A percentile compares a stretch with the other conserved stretches of the same genome.
Evolutionary conservation across 2,329 filamentous ascomycete species (phyloP).

Genomic region (Fusarium sp.): DNA sequence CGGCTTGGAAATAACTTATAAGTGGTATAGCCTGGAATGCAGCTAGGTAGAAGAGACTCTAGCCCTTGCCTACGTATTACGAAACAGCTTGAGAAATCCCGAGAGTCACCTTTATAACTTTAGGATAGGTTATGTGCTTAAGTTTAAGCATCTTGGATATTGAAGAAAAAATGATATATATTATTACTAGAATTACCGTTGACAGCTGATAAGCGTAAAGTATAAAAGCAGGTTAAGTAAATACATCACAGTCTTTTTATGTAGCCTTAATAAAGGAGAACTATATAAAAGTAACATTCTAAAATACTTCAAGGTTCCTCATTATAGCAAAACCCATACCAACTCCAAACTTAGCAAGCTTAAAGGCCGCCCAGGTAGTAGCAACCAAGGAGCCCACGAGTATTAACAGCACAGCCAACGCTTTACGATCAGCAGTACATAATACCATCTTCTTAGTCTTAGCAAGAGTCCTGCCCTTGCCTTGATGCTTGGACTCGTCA

Average conservation of each 20-base stretch:
- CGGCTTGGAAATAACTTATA: background rate
- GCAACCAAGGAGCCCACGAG: rapidly evolving
- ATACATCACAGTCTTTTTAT: no score
- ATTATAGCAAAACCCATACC: no score
- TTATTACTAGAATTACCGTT: no score
- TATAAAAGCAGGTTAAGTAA: no score
- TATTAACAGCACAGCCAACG: background rate
- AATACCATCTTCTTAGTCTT: background rate
- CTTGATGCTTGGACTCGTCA: background rate
- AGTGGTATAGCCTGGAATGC: rapidly evolving
- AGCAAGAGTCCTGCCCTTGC: background rate
- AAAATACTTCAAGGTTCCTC: no score
- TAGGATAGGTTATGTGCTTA: no score
- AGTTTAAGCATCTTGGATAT: no score
- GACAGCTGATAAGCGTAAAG: no score
- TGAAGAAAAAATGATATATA: no score
- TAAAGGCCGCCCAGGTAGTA: rapidly evolving
- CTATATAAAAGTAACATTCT: no score
- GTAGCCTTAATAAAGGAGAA: no score
- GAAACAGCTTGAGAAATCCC: no score
- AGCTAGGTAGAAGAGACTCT: background rate
- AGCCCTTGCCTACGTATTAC: rapidly evolving
- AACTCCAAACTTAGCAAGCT: background rate
- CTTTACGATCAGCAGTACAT: background rate
- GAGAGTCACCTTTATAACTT: rapidly evolving